Evolutionary conservation across 768 basidiomycete species (phyloP).

Genomic region (Lentinula raphanica): DNA sequence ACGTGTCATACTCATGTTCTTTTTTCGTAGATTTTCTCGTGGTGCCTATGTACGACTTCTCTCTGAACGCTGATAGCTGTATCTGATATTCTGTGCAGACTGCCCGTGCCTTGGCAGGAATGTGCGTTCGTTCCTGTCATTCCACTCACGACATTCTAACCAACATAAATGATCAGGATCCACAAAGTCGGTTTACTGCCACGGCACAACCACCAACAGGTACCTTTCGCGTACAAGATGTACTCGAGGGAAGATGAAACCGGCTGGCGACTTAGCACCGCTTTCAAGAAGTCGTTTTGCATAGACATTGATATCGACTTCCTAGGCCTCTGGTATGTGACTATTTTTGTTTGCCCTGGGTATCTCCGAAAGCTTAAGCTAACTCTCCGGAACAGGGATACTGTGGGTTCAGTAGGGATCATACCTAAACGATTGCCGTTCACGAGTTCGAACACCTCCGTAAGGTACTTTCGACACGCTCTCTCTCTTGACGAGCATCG

Average conservation of each 20-base stretch:
- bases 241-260: constrained; percentile 45
- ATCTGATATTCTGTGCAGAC: constrained; percentile 40
- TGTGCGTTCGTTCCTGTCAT: neutral
- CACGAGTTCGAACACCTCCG: constrained; percentile 44
- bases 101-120: neutral
- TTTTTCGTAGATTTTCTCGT: constrained; percentile 47
- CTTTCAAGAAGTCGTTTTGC: constrained; percentile 54
- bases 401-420: constrained; percentile 58
- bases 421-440: constrained; percentile 52
- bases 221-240: constrained; percentile 62
- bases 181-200: constrained; percentile 23
- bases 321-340: constrained; percentile 50
- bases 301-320: constrained; percentile 52
- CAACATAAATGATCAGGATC: neutral
- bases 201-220: constrained; percentile 47
- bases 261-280: constrained; percentile 43
- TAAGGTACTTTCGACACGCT: constrained; percentile 36
- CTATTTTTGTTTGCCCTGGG: constrained; percentile 8
- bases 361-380: constrained; percentile 17
- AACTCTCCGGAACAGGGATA: too few relatives aligned
- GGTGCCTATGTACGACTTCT: constrained; percentile 50
- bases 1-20: neutral
- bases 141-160: neutral
- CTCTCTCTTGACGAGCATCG: constrained; percentile 37
- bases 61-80: constrained; percentile 24